A percentile compares a stretch with the other conserved stretches of the same genome.
These are phyloP conservation scores for Arthrobotrys musiformis DNA, from an alignment of 2,329 filamentous ascomycete genomes.

Conservation along the genomic window DNA sequence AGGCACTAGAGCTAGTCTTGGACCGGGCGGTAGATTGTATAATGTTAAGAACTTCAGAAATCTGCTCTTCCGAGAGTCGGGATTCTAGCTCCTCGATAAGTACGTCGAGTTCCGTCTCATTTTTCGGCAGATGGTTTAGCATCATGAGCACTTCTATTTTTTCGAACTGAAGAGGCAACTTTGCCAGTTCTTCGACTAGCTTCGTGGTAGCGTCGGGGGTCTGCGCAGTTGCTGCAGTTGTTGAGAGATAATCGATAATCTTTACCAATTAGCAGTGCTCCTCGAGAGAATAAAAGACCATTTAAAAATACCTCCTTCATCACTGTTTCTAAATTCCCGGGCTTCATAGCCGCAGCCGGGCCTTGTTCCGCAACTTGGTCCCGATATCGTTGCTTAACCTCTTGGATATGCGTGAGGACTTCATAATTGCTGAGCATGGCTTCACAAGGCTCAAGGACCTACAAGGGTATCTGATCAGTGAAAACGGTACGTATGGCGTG, in stretches of 20 bases:
- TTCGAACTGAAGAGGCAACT: slow-evolving; percentile 68
- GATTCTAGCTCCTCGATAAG: slow-evolving; percentile 74
- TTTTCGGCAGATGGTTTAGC: slow-evolving; percentile 72
- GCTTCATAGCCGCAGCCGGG: slow-evolving; percentile 59
- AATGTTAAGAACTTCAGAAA: slow-evolving; percentile 69
- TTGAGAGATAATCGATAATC: slow-evolving; percentile 72
- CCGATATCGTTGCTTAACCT: slow-evolving; percentile 68
- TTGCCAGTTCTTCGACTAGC: slow-evolving; percentile 69
- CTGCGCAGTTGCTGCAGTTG: slow-evolving; percentile 69
- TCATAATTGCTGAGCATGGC: slow-evolving; percentile 78
- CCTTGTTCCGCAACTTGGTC: slow-evolving; percentile 61
- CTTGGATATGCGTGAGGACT: slow-evolving; percentile 73
- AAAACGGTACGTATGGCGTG: neutral
- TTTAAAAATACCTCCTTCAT: slow-evolving; percentile 70
- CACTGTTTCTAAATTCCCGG: slow-evolving; percentile 70
- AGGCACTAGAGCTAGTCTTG: neutral
- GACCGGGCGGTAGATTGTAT: slow-evolving; percentile 61
- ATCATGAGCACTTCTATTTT: slow-evolving; percentile 77
- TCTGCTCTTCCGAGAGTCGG: slow-evolving; percentile 71
- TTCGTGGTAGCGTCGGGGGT: slow-evolving; percentile 66
- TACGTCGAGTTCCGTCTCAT: slow-evolving; percentile 70
- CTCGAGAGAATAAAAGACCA: slow-evolving; percentile 45
- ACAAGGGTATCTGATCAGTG: neutral
- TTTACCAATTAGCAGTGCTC: slow-evolving; percentile 60
- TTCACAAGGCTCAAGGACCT: slow-evolving; percentile 77